Base-by-base conservation (phyloP, 2,329 filamentous ascomycete genomes). In the Talaromyces sp. region DNA sequence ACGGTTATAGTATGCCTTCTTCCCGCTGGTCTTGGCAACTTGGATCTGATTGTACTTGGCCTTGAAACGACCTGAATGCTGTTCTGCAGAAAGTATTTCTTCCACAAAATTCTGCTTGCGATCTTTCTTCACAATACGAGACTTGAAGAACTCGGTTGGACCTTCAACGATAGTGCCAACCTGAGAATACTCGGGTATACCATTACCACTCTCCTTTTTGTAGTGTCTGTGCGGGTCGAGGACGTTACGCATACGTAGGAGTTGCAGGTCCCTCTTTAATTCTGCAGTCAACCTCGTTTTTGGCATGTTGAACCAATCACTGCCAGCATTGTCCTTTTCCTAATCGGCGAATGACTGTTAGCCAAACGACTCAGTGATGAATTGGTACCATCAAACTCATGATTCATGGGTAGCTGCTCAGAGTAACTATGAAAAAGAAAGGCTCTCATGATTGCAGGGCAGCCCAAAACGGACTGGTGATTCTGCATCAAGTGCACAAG, bases 141-240 rank as follows among this genome's bases (percentile, higher is more conserved):
- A 86, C 73, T 86, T 93, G 81, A 89, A 92, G 79, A 89, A 97
- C 73, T 98, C 94, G 0, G 92, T 93, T 1, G 93, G 89, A 1
- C 93, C 93, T 73, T 96, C 90, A 64, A 97, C 86, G 66, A 99
- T 87, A 6, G 91, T 94, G 65, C 94, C 95, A 33, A 97, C 87
- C 72, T 96, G 92, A 22, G 91, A 96, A 75, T 90, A 98, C 67
- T 92, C 88, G 1, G 95, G 95, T 1, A 90, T 80, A 66, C 86
- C 84, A 74, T 90, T 93, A 63, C 87, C 85, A 60, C 81, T 86
- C 60, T 94, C 89, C 78, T 97, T 98, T 76, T 94, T 96, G 83
- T 96, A 96, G 73, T 94, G 90, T 59, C 90, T 85, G 75, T 98
- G 94, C 0, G 93, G 89, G 70, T 98, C 94, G 24, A 98, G 84